Conservation (phyloP, 2,329 filamentous ascomycete genomes). For the Arthrobotrys entomopaga region DNA sequence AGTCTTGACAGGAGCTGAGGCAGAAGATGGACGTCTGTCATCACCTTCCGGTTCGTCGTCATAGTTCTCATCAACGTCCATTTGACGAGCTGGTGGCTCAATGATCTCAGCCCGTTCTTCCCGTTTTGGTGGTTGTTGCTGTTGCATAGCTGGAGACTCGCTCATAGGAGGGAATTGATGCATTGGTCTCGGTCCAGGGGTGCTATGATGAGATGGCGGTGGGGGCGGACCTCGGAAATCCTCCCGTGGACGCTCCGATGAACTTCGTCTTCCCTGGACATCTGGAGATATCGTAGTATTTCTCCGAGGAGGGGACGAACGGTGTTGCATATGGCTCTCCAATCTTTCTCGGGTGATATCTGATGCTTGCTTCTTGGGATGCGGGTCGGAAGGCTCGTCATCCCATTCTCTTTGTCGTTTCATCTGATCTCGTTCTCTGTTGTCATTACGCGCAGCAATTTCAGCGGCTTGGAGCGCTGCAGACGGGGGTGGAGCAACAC, state of each 20-base stretch:
- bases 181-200: slow-evolving; percentile 66
- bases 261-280: slow-evolving; percentile 62
- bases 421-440: slow-evolving; percentile 68
- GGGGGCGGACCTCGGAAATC: slow-evolving; percentile 61
- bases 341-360: slow-evolving; percentile 88
- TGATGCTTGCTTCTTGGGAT: slow-evolving; percentile 84
- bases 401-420: slow-evolving; percentile 96
- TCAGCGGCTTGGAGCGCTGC: slow-evolving; percentile 75
- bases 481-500: slow-evolving; percentile 74
- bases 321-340: slow-evolving; percentile 83
- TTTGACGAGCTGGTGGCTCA: slow-evolving; percentile 83
- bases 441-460: slow-evolving; percentile 68
- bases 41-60: slow-evolving; percentile 79
- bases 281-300: slow-evolving; percentile 87
- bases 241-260: slow-evolving; percentile 63
- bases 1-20: slow-evolving; percentile 29
- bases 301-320: slow-evolving; percentile 80
- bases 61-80: slow-evolving; percentile 98
- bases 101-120: slow-evolving; percentile 58
- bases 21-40: slow-evolving; percentile 73
- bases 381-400: slow-evolving; percentile 68
- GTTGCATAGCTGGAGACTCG: slow-evolving; percentile 63
- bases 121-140: slow-evolving; percentile 72
- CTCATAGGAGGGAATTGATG: slow-evolving; percentile 64
- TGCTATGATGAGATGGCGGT: slow-evolving; percentile 73